Percentiles rank a stretch among this genome's conserved stretches.
Evolutionary conservation across 2,329 filamentous ascomycete species (phyloP).

Genomic region (Pseudomassariella vexata): DNA sequence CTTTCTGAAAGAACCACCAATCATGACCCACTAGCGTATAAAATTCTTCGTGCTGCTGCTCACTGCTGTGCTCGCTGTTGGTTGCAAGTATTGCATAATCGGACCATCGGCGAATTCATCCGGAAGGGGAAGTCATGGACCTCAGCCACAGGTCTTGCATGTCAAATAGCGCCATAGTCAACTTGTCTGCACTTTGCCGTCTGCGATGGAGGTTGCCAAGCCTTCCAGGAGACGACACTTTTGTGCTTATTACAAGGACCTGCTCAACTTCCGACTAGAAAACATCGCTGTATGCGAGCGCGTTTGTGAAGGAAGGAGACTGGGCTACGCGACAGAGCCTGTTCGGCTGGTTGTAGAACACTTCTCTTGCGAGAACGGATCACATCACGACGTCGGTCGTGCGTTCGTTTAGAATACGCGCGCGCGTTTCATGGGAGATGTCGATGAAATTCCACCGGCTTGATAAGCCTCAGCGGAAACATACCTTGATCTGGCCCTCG

Average conservation of each 20-base stretch:
- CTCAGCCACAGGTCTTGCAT: constrained; percentile 14
- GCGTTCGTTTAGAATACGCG: constrained; percentile 17
- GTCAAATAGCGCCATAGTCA: constrained; percentile 18
- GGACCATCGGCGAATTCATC: no score
- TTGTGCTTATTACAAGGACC: constrained; percentile 42
- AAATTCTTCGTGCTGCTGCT: constrained; percentile 36
- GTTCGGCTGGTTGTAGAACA: constrained; percentile 11
- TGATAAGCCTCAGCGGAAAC: constrained; percentile 78
- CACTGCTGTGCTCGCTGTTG: constrained; percentile 47
- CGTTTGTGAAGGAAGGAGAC: constrained; percentile 34
- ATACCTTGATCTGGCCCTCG: constrained; percentile 99
- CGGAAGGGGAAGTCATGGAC: no score
- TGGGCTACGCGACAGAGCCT: constrained; percentile 19
- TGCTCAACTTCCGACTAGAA: constrained; percentile 51
- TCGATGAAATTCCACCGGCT: constrained; percentile 68
- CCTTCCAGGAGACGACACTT: constrained; percentile 33
- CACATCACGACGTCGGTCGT: constrained; percentile 21
- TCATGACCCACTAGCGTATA: no score
- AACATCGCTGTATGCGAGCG: constrained; percentile 17
- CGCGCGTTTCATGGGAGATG: constrained; percentile 37
- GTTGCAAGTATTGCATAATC: constrained; percentile 24
- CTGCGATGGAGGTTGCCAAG: constrained; percentile 44
- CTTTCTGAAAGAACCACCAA: no score
- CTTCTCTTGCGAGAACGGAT: constrained; percentile 8
- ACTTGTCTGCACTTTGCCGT: constrained; percentile 19